A percentile compares a stretch with the other conserved stretches of the same genome.
phyloP scores from a whole-genome alignment of 2,329 filamentous ascomycete genomes.

The Arthroderma uncinatum region DNA sequence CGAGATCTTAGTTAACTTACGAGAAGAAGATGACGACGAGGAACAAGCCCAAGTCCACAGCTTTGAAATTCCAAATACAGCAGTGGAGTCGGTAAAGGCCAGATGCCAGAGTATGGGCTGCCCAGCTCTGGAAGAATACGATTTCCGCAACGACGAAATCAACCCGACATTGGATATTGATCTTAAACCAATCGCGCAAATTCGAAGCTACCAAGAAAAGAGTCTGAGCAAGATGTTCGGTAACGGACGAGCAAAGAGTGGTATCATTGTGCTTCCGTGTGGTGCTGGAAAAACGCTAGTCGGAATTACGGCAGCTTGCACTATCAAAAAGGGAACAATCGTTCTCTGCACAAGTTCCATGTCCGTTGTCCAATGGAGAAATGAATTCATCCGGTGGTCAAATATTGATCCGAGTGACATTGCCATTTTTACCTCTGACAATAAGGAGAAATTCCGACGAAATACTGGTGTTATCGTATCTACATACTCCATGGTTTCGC shows the following conservation, averaged over 20 bases:
- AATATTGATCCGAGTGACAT: constrained; percentile 92
- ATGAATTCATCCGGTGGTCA: constrained; percentile 98
- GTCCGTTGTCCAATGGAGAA: constrained; percentile 93
- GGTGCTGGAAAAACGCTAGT: constrained; percentile 95
- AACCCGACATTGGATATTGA: constrained; percentile 93
- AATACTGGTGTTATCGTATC: constrained; percentile 95
- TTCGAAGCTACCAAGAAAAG: constrained; percentile 92
- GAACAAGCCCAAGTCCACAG: constrained; percentile 83
- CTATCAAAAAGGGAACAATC: constrained; percentile 91
- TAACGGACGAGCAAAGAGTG: constrained; percentile 91
- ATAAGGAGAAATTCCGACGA: constrained; percentile 73
- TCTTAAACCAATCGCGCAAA: constrained; percentile 75
- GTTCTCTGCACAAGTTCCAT: constrained; percentile 95
- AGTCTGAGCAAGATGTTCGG: constrained; percentile 99
- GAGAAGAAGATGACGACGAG: constrained; percentile 66
- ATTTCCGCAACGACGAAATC: constrained; percentile 80
- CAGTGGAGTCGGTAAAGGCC: constrained; percentile 78
- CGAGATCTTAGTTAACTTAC: constrained; percentile 58
- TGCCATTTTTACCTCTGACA: constrained; percentile 86
- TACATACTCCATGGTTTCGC: constrained; percentile 98
- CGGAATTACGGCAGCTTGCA: constrained; percentile 95
- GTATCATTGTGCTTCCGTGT: constrained; percentile 92
- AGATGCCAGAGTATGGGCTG: constrained; percentile 77
- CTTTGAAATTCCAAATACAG: constrained; percentile 75
- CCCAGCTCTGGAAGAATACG: constrained; percentile 90